phyloP scores from a whole-genome alignment of 2,329 filamentous ascomycete species.

The Whalleya microplaca region DNA sequence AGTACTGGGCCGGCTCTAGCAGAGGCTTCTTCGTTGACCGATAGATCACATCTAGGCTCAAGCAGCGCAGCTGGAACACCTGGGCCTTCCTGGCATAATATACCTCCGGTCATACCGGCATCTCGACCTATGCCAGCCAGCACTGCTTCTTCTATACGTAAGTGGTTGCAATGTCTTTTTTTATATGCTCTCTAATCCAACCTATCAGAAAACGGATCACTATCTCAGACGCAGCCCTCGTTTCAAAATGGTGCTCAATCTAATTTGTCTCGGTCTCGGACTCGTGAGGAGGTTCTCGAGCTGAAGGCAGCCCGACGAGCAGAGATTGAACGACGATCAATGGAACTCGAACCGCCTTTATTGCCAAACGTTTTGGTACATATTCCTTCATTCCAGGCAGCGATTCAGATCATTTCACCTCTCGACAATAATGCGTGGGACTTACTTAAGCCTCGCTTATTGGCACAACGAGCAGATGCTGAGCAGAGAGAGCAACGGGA shows the following conservation, averaged over 20 bases:
- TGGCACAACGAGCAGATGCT: slow-evolving; percentile 68
- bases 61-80: slow-evolving; percentile 1
- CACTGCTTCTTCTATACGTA: background rate
- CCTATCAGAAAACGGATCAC: slow-evolving; percentile 6
- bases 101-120: background rate
- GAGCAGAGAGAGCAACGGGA: slow-evolving; percentile 56
- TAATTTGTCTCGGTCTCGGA: slow-evolving; percentile 44
- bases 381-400: slow-evolving; percentile 75
- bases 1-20: background rate
- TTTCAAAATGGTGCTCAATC: slow-evolving; percentile 6
- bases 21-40: slow-evolving; percentile 2
- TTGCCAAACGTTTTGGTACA: slow-evolving; percentile 64
- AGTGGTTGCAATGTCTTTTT: background rate
- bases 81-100: background rate
- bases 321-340: slow-evolving; percentile 74
- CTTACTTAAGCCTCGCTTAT: slow-evolving; percentile 66
- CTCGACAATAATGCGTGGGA: slow-evolving; percentile 73
- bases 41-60: slow-evolving; percentile 1
- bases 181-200: slow-evolving; percentile 1
- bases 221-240: background rate
- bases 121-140: background rate
- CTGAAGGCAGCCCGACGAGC: slow-evolving; percentile 65
- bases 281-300: slow-evolving; percentile 64
- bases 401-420: slow-evolving; percentile 69
- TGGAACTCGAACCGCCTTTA: slow-evolving; percentile 68